Base-by-base conservation (phyloP, 495 filamentous ascomycete species). In the Apiosordaria backusii region DNA sequence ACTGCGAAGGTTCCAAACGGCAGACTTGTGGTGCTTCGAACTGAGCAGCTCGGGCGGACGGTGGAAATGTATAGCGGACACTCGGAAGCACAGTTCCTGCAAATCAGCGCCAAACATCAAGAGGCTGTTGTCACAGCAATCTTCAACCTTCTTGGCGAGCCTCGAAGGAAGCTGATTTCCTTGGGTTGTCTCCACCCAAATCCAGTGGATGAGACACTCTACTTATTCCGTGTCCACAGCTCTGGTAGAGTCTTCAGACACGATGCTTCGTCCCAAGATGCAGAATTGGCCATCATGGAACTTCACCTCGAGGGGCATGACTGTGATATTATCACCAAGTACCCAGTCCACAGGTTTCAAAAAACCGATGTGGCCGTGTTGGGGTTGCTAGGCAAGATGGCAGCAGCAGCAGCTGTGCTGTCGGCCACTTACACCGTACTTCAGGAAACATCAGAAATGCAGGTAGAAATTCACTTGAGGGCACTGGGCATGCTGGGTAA, bases 381-480 rank as follows among this genome's bases (percentile, higher is more conserved):
- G 2, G 95, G 95, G 10, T 78, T 99, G 3, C 68, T 97, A 23
- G 90, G 84, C 18, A 96, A 97, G 74, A 96, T 98, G 89, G 92
- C 92, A 2, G 95, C 92, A 7, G 87, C 88, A 2, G 93, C 91
- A 0, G 95, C 92, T 0, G 80, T 97, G 16, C 71, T 89, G 1
- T 78, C 74, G 9, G 87, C 81, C 15, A 80, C 83, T n/a, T 82
- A 87, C 16, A 81, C 79, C 24, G 70, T 87, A 7, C 35, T 45
- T 7, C 35, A 77, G 84, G 10, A 78, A 85, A 25, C 88, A 85
- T 54, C 87, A 90, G 3, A 75, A 50, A 75, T 96, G 26, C 76
- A 86, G 18, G 75, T 93, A 19, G 84, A 86, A 67, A 83, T 87
- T 6, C 82, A 79, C 52, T 67, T 97, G 52, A 99, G 96, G 74